Percentiles rank a stretch among this genome's conserved stretches.
These are phyloP conservation scores for Zygosaccharomyces rouxii DNA, from an alignment of 805 yeast species.

Conservation along the genomic window DNA sequence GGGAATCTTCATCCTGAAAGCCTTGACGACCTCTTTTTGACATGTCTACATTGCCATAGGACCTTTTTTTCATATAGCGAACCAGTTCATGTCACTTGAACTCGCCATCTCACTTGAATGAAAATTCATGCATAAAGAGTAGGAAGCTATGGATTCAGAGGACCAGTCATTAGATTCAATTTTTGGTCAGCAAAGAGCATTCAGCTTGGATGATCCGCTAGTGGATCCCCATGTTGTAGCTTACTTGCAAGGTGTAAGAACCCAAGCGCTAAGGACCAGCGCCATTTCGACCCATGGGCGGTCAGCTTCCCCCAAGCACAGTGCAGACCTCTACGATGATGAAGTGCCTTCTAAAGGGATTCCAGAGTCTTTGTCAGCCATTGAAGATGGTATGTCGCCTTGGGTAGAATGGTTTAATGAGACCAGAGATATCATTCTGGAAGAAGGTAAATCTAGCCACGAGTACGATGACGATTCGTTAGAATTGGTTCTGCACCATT, in stretches of 20 bases:
- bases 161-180: conserved; percentile 19
- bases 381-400: conserved; percentile 5
- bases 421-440: conserved; percentile 3
- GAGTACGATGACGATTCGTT: conserved; percentile 21
- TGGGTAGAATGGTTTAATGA: conserved; percentile 20
- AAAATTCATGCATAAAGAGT: neutral
- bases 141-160: conserved; percentile 5
- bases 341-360: conserved; percentile 1
- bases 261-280: conserved; percentile 28
- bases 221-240: conserved; percentile 28
- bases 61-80: neutral
- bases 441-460: conserved; percentile 10
- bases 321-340: conserved; percentile 29
- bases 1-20: neutral
- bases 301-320: conserved; percentile 6
- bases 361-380: neutral
- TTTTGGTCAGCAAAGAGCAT: conserved; percentile 32
- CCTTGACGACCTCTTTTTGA: neutral
- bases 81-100: neutral
- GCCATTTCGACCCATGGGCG: conserved; percentile 7
- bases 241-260: conserved; percentile 27
- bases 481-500: conserved; percentile 19
- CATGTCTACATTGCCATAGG: neutral
- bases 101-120: neutral
- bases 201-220: conserved; percentile 21